Evolutionary conservation across 352 stramenopile species (phyloP), one percentile per base, ranked within the genome.

Genomic region (Phytophthora sp.): DNA sequence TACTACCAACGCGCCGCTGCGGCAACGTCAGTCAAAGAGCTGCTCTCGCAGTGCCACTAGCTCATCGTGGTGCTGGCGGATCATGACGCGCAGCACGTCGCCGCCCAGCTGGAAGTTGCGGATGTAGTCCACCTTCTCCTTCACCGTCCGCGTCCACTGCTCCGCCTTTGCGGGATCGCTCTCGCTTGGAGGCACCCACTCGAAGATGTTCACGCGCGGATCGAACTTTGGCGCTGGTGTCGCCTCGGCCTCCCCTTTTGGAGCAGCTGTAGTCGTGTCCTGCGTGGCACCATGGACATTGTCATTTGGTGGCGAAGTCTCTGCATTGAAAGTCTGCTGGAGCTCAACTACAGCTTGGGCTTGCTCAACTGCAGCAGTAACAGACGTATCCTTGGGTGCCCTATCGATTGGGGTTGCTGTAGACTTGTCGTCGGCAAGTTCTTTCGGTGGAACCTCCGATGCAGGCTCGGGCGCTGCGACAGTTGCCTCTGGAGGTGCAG

Each of bases 91-190:
- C 24, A 92, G 57, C 17, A 82, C 69, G 5, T 85, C 57, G 20
- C 83, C 79, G 15, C 83, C 83, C 20, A 92, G 28, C 31, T 82
- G 57, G 53, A 88, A 90, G 59, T 78, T 83, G 44, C 72, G 79
- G 23, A 90, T 82, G 26, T 54, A 59, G 13, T 69, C 55, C 26
- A 90, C 57, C 23, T 69, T 72, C 49, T 88, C 77, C 12, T 64
- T 65, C 48, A 92, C 79, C 3, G 51, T 54, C 10, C 39, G 55
- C 20, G 59, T 69, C 83, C 83, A 92, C 54, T 81, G 35, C 24
- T 62, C 26, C 37, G 50, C 59, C 10, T 64, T 60, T 8, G 59
- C 41, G 9, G 32, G 39, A 23, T 46, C 58, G 8, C n/a, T 42
- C 9, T 27, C 12, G 18, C 5, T 31, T 12, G 45, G 45, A 18